Conservation (phyloP, 1,139 yeast species). For the Ogataea hybrid region DNA sequence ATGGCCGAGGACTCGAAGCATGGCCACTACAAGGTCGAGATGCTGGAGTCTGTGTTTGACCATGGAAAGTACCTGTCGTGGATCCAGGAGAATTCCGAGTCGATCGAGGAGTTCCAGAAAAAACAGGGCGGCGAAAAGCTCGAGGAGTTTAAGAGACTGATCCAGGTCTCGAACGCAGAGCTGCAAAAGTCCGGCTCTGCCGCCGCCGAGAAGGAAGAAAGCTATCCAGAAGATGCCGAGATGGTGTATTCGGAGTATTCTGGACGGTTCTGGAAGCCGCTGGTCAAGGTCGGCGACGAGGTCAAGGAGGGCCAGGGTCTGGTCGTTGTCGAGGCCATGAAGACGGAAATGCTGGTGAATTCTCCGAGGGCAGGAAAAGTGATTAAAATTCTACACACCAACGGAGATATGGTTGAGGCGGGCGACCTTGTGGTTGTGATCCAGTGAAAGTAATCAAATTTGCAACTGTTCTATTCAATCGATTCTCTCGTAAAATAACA, state of each 20-base stretch:
- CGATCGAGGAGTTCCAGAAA: conserved; percentile 67
- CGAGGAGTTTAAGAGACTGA: conserved; percentile 79
- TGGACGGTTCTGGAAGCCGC: conserved; percentile 95
- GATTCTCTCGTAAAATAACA: conserved; percentile 73
- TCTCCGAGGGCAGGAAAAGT: conserved; percentile 78
- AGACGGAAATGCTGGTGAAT: conserved; percentile 89
- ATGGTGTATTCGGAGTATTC: conserved; percentile 90
- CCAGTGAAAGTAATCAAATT: conserved; percentile 27
- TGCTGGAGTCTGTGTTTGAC: conserved; percentile 77
- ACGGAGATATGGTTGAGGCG: conserved; percentile 95
- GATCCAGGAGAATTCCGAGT: conserved; percentile 68
- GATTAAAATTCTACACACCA: conserved; percentile 68
- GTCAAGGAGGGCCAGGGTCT: conserved; percentile 77
- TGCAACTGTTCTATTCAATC: conserved; percentile 26
- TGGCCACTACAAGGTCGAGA: conserved; percentile 75
- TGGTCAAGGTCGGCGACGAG: conserved; percentile 75
- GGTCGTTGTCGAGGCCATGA: conserved; percentile 95
- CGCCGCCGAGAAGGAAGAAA: conserved; percentile 44
- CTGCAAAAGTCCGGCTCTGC: conserved; percentile 49
- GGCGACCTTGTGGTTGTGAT: conserved; percentile 91
- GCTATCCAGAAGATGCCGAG: conserved; percentile 72
- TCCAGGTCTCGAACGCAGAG: conserved; percentile 81
- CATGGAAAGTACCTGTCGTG: conserved; percentile 75
- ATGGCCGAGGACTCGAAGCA: conserved; percentile 73
- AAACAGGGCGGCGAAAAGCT: conserved; percentile 76